Conservation (phyloP, 2,329 filamentous ascomycete genomes). For the Dactylella cylindrospora region DNA sequence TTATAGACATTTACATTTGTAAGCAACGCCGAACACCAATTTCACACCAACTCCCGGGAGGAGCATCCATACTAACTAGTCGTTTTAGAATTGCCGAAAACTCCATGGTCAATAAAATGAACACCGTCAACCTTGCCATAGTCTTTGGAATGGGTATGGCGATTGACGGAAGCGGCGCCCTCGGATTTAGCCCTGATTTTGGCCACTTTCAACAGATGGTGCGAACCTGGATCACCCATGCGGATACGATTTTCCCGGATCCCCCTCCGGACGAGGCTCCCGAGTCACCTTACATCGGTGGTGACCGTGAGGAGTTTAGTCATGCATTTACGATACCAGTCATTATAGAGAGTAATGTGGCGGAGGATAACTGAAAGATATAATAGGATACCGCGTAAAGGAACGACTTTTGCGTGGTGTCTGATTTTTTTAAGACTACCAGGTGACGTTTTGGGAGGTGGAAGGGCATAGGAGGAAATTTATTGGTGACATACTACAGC, state of each 20-base stretch:
- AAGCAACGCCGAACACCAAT: neutral
- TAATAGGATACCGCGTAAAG: neutral
- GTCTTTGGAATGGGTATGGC: conserved; percentile 50
- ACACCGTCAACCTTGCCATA: conserved; percentile 49
- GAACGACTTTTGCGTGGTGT: neutral
- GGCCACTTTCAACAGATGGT: conserved; percentile 49
- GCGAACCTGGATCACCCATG: conserved; percentile 48
- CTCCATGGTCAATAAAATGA: conserved; percentile 48
- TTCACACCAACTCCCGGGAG: neutral
- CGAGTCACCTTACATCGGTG: conserved; percentile 36
- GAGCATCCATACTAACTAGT: conserved; percentile 10
- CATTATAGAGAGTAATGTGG: conserved; percentile 39
- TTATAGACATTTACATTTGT: conserved; percentile 48
- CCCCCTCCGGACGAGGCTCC: conserved; percentile 32
- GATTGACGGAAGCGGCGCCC: conserved; percentile 45
- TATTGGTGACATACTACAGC: too few species aligned
- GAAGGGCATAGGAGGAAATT: too few species aligned
- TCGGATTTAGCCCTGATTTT: conserved; percentile 48
- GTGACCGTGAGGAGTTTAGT: conserved; percentile 27
- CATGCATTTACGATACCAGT: conserved; percentile 41
- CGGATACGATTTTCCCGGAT: conserved; percentile 48
- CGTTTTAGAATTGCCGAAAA: conserved; percentile 48
- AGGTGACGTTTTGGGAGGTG: too few species aligned
- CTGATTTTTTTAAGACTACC: too few species aligned
- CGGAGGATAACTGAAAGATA: conserved; percentile 17